Base-by-base conservation (phyloP, 192 early-diverging fungal genomes). In the Dispira parvispora region DNA sequence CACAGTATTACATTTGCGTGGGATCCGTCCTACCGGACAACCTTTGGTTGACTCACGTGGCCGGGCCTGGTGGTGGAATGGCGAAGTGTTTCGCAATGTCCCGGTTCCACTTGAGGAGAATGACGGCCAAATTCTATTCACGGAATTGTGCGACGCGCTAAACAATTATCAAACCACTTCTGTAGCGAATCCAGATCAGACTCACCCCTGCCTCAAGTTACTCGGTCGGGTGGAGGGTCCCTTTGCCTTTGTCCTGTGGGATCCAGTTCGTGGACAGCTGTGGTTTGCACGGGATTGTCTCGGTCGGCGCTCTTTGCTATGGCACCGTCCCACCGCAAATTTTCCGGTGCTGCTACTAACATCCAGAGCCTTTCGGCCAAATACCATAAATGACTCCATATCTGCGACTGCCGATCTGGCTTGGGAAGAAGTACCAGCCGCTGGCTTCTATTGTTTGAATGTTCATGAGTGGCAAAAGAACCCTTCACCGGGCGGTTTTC, bases 261-360 rank as follows among this genome's bases (percentile, higher is more conserved):
- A 85, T 62, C 80, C 71, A 71, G 67, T 49, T 16, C 20, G 32
- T n/a, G 12, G 42, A 11, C 52, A 52, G 20, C 13, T 96, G 44
- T 94, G 83, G 77, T 94, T 94, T 76, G 83, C 85, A 0, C 73
- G 94, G 14, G 94, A 96, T 66, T 85, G 80, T 28, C 68, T 96
- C 4, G 94, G 94, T 13, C 82, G 94, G 26, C 71, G 94, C 26
- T 92, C 89, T 2, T 66, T 91, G 10, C 65, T 89, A 8, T 85
- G 80, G 80, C 73, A 82, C 61, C 71, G 68, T 26, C 74, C 72
- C 52, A 49, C 42, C 65, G 46, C 55, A 9, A 38, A 38, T 38
- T 38, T 6, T 38, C 32, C 32, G 32, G 6, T 6, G 32, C 32
- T 38, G 32, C 6, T 38, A 38, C 6, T 38, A 38, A 38, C 32